Evolutionary conservation across 305 asterid species (phyloP).

Genomic region (Stenogyne calaminthoides): DNA sequence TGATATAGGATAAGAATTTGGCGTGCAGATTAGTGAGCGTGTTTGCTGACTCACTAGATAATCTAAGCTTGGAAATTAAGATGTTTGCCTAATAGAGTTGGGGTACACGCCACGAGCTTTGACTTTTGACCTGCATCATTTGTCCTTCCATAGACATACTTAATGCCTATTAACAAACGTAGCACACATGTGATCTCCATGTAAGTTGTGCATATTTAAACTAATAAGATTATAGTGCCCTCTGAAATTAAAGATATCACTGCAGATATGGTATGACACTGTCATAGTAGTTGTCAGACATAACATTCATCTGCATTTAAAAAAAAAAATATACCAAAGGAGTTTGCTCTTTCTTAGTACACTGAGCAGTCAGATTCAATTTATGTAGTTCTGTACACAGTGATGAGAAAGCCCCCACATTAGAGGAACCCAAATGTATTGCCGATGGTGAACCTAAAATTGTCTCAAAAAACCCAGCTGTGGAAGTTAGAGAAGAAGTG

Average conservation of each 20-base stretch:
- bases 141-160: conserved; percentile 1
- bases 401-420: conserved; percentile 40
- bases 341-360: conserved; percentile 24
- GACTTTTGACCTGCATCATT: conserved; percentile 4
- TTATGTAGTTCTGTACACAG: conserved; percentile 49
- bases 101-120: background rate
- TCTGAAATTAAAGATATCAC: conserved; percentile 11
- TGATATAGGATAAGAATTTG: background rate
- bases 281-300: conserved; percentile 15
- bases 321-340: conserved; percentile 17
- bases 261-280: conserved; percentile 11
- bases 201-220: conserved; percentile 4
- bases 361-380: conserved; percentile 26
- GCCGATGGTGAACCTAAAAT: conserved; percentile 50
- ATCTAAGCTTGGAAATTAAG: conserved; percentile 8
- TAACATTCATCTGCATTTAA: background rate
- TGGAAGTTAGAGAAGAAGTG: conserved; percentile 49
- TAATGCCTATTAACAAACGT: background rate
- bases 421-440: conserved; percentile 48
- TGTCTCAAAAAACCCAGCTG: conserved; percentile 41
- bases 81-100: conserved; percentile 7
- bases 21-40: background rate
- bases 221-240: conserved; percentile 14
- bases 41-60: background rate
- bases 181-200: conserved; percentile 4